Base-by-base conservation (phyloP, 768 basidiomycete genomes). In the Amanita polypyramis region DNA sequence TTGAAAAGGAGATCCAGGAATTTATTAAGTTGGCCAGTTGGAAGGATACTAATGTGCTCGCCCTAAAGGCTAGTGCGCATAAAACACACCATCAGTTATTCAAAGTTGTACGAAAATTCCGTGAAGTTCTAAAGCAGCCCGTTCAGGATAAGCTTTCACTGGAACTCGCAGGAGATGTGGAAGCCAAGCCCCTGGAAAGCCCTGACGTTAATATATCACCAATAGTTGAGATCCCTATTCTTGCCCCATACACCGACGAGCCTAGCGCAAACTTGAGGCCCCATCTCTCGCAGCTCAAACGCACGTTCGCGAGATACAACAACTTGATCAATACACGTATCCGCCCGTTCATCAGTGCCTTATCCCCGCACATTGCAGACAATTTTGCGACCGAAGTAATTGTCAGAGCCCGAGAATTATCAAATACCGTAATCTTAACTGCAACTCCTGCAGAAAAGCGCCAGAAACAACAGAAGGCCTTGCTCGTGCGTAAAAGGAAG, bases 1-100 rank as follows among this genome's bases (percentile, higher is more conserved):
- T 96, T 27, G 91, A 97, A 64, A 85, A 80, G 55, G 86, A 94
- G 48, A 75, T 97, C 44, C 77, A 73, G 50, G 80, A 76, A 37
- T 83, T 92, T 60, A 84, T 98, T 70, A 95, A 93, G 62, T 72
- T 99, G 38, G 96, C 96, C 1, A 97, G 93, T 58, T 98, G 96
- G 96, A 96, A 88, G 63, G 96, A 99, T 59, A 70, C 93, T 59
- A 99, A 98, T 57, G 86, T 98, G 8, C 84, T 89, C 53, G 93
- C 96, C 2, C 72, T 99, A 50, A 88, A 85, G 62, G 82, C 86
- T 51, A 96, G 93, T 59, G 93, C 96, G 0, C 80, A 86, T 51
- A 80, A 73, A 57, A 92, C 91, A 1, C 96, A 99, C 61, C 82
- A 81, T 50, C 89, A 94, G 53, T 69, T 99, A 2, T 93, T 90